Percentiles rank a stretch among this genome's conserved stretches.
These are phyloP conservation scores for Cryoendolithus antarcticus DNA, from an alignment of 2,329 filamentous ascomycete species.

Conservation along the genomic window DNA sequence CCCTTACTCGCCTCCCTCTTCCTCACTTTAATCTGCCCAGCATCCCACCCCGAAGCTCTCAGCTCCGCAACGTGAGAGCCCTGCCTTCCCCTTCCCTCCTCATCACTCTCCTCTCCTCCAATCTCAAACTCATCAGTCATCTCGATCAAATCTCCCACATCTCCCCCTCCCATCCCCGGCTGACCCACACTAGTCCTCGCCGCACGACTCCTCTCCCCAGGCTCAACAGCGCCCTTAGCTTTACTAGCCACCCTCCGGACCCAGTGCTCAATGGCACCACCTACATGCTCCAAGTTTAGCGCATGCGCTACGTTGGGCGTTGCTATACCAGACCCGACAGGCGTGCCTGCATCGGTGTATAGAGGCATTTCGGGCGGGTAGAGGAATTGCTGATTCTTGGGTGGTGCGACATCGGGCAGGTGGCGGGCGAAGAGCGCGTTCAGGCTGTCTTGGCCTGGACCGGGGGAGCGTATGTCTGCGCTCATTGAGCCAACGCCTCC, in stretches of 20 bases:
- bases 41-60: constrained; percentile 7
- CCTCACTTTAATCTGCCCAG: constrained; percentile 11
- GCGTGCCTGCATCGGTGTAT: constrained; percentile 19
- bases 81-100: constrained; percentile 18
- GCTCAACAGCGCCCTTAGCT: constrained; percentile 25
- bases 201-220: constrained; percentile 8
- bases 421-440: constrained; percentile 78
- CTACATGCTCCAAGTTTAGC: constrained; percentile 61
- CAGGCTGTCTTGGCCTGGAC: constrained; percentile 71
- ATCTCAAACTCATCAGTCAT: constrained; percentile 47
- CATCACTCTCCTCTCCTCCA: constrained; percentile 22
- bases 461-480: constrained; percentile 57
- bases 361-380: constrained; percentile 54
- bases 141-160: constrained; percentile 57
- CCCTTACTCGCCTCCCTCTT: constrained; percentile 15
- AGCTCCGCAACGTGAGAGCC: constrained; percentile 6
- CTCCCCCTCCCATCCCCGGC: constrained; percentile 27
- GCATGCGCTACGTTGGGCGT: constrained; percentile 17
- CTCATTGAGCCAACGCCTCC: constrained; percentile 79
- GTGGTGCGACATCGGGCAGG: constrained; percentile 58
- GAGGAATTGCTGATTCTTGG: constrained; percentile 43
- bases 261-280: constrained; percentile 82
- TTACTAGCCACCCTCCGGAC: constrained; percentile 67
- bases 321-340: constrained; percentile 14
- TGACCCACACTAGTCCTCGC: constrained; percentile 20